phyloP scores from a whole-genome alignment of 1,284 basidiomycete genomes.

The Xerocomus amazonicus region DNA sequence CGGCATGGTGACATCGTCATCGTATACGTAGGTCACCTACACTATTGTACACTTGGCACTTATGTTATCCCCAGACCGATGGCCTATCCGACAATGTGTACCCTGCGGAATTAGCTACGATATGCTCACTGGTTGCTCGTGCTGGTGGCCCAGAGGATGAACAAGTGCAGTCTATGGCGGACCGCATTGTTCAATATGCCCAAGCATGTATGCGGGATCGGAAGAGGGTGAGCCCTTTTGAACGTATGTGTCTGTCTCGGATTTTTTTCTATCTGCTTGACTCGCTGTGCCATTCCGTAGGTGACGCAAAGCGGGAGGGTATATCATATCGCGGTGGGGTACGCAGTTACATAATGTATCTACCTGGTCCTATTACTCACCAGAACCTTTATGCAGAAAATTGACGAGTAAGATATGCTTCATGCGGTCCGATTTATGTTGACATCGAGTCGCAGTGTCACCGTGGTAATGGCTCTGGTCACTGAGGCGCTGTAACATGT shows the following conservation, averaged over 20 bases:
- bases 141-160: conserved; percentile 51
- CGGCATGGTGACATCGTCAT: conserved; percentile 73
- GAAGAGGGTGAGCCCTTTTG: conserved; percentile 64
- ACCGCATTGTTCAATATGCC: conserved; percentile 69
- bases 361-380: conserved; percentile 18
- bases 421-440: conserved; percentile 21
- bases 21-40: conserved; percentile 51
- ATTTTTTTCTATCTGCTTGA: neutral
- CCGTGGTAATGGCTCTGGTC: conserved; percentile 44
- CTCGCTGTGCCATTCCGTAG: conserved; percentile 31
- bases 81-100: conserved; percentile 87
- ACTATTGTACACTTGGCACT: neutral
- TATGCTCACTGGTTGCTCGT: conserved; percentile 62
- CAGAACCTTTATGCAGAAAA: conserved; percentile 40
- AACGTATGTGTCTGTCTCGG: conserved; percentile 43
- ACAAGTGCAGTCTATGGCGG: conserved; percentile 67
- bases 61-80: conserved; percentile 60
- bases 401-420: conserved; percentile 54
- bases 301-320: conserved; percentile 58
- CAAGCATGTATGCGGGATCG: conserved; percentile 63
- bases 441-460: conserved; percentile 36
- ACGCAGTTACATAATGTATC: conserved; percentile 16
- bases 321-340: conserved; percentile 69
- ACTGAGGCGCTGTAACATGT: conserved; percentile 30
- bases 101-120: conserved; percentile 61